phyloP scores from a whole-genome alignment of 163 green algal genomes.

The Chlorella variabilis region DNA sequence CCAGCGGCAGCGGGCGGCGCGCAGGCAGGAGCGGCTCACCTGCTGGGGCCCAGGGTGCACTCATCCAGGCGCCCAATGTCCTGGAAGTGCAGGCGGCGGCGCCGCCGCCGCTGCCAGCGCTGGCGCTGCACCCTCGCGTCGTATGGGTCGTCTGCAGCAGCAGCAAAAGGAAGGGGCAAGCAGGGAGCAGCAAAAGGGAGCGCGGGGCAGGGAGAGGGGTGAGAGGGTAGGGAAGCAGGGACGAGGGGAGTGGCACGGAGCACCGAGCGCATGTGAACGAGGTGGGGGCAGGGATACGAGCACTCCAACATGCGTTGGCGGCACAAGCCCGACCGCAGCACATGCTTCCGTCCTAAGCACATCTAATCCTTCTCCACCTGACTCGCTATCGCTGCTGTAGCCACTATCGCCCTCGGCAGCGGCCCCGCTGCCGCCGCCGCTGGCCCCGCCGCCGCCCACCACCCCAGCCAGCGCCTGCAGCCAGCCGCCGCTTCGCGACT shows the following conservation, averaged over 20 bases:
- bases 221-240: neutral
- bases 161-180: neutral
- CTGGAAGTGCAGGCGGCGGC: neutral
- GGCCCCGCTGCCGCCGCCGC: neutral
- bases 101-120: slow-evolving; percentile 5
- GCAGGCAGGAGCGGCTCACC: no score
- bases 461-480: neutral
- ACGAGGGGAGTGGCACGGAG: no score
- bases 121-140: slow-evolving; percentile 7
- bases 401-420: neutral
- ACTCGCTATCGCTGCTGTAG: slow-evolving; percentile 25
- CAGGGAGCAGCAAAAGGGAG: neutral
- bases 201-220: neutral
- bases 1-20: no score
- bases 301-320: no score
- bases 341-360: no score
- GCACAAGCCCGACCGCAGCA: no score
- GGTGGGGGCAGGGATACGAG: no score
- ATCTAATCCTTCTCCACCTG: neutral
- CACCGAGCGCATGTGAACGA: no score
- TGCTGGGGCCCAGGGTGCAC: slow-evolving; percentile 49
- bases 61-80: slow-evolving; percentile 46
- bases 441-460: neutral
- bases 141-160: neutral
- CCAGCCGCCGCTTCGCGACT: neutral